Evolutionary conservation across 495 filamentous ascomycete species (phyloP), one percentile per base, ranked within the genome.

Genomic region (Aspergillus olivimuriae): DNA sequence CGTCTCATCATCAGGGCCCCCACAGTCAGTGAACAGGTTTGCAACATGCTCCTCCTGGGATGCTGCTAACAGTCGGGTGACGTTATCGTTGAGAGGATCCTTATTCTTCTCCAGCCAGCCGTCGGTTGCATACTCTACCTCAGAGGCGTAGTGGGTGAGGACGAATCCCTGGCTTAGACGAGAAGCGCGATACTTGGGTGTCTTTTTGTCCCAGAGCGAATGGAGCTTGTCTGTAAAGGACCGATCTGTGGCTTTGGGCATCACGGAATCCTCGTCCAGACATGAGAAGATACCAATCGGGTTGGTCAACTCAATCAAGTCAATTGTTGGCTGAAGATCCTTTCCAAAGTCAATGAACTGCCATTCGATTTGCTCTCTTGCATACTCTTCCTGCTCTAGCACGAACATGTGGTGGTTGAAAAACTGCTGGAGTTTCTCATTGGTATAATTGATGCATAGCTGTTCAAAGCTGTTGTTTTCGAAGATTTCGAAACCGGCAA

Each of bases 341-440:
- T 86, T 88, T 28, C 94, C 94, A 58, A 99, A 99, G 58, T 99
- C 94, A 57, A 99, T 97, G 59, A 99, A 99, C 58, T 96, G 88
- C 94, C 94, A 99, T 66, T 99, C 91, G 53, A 99, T 99, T 61
- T 95, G 87, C 59, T 99, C 94, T 38, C 90, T 69, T 12, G 94
- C 90, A 63, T 99, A 99, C 62, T 99, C 94, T 58, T 99, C 94
- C 58, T 99, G 94, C 58, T 99, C 94, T 16, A 99, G 68, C 16
- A 99, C 94, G 61, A 99, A 99, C 94, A 99, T 99, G 69, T 99
- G 94, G 52, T 99, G 94, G 47, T 99, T 99, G 76, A 99, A 99
- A 61, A 97, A 99, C 51, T 99, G 94, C 60, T 99, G 94, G 4
- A 99, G 79, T 62, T 96, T 99, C 61, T 99, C 94, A 62, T 99